Conservation (phyloP, 148 eudicot genomes). For the Beta vulgaris region DNA sequence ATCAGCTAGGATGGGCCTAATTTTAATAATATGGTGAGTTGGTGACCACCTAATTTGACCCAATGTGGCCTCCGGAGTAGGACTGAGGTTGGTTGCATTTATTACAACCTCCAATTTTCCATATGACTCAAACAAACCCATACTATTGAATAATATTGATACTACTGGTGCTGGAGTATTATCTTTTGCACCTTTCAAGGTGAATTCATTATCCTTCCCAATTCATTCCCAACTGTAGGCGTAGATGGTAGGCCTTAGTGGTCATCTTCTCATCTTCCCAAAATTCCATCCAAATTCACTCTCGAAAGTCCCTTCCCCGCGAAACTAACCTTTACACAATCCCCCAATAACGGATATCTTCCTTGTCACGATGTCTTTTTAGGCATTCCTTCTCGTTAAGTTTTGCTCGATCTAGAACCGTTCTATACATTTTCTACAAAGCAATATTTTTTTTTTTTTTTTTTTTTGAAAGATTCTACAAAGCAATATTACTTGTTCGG, state of each 20-base stretch:
- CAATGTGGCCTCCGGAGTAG: too few relatives aligned
- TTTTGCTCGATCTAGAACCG: too few relatives aligned
- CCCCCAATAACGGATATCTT: background rate
- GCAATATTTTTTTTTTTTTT: too few relatives aligned
- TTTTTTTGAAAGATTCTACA: too few relatives aligned
- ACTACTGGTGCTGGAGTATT: background rate
- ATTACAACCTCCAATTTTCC: slow-evolving; percentile 3
- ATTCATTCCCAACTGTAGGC: slow-evolving; percentile 6
- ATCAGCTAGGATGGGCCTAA: too few relatives aligned
- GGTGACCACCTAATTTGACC: too few relatives aligned
- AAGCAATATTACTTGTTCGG: too few relatives aligned
- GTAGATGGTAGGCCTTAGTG: background rate
- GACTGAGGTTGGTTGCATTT: background rate
- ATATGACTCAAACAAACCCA: slow-evolving; percentile 10
- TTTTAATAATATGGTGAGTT: too few relatives aligned
- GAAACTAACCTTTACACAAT: background rate
- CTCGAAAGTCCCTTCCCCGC: background rate
- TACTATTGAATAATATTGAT: too few relatives aligned
- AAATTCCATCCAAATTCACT: slow-evolving; percentile 20
- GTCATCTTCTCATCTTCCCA: slow-evolving; percentile 4
- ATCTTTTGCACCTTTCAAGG: slow-evolving; percentile 10
- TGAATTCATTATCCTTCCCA: background rate
- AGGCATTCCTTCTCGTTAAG: too few relatives aligned
- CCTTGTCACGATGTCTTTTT: too few relatives aligned
- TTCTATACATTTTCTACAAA: too few relatives aligned